Conservation (phyloP, 495 filamentous ascomycete genomes). For the Penicillium fimorum region DNA sequence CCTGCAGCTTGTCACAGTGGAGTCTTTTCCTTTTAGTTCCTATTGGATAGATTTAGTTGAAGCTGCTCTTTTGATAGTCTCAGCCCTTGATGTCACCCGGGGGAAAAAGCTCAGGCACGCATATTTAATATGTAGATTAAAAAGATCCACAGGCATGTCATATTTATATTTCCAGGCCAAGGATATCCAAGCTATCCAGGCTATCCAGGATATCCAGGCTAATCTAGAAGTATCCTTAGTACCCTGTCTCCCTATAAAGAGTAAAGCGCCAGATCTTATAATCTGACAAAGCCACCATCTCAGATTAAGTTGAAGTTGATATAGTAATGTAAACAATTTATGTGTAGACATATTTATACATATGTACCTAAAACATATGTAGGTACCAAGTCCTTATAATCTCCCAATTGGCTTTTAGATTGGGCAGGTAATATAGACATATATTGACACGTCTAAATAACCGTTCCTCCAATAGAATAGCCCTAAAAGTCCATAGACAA, state of each 20-base stretch:
- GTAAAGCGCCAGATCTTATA: neutral
- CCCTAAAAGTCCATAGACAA: neutral
- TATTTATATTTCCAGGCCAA: neutral
- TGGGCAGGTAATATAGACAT: neutral
- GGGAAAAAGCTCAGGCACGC: slow-evolving; percentile 4
- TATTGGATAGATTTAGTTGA: neutral
- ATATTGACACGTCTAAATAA: slow-evolving; percentile 7
- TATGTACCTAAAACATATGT: neutral
- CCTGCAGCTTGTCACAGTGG: slow-evolving; percentile 13
- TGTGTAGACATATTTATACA: too few species aligned
- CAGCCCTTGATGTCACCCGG: slow-evolving; percentile 2
- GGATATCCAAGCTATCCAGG: neutral
- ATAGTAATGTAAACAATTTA: neutral
- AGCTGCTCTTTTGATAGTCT: neutral
- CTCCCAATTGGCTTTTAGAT: neutral
- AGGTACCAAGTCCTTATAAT: neutral
- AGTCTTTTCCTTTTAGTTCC: neutral
- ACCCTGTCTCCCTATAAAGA: neutral
- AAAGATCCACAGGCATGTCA: neutral
- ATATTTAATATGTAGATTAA: neutral
- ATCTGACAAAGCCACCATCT: neutral
- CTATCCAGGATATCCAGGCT: neutral
- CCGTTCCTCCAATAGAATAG: neutral
- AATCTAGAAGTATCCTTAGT: neutral
- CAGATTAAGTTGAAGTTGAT: neutral